Conservation (phyloP, 306 rosid genomes). For the Elaeagnus macrophylla region DNA sequence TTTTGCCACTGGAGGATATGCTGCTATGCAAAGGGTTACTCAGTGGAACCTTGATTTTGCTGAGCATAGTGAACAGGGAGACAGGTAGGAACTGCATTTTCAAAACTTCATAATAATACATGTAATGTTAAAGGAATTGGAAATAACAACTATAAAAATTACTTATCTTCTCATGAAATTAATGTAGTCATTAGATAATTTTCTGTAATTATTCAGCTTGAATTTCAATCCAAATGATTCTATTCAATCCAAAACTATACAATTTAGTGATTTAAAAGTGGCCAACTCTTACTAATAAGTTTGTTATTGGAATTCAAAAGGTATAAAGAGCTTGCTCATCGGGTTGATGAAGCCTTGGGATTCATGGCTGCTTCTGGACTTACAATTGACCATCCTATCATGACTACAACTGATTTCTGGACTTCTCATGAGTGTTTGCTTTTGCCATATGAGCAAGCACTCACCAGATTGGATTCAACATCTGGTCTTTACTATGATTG, state of each 20-base stretch:
- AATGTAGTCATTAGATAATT: no score
- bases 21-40: slow-evolving; percentile 68
- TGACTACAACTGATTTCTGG: slow-evolving; percentile 71
- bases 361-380: slow-evolving; percentile 76
- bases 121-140: no score
- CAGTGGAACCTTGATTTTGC: slow-evolving; percentile 76
- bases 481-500: slow-evolving; percentile 64
- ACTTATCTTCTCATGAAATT: no score
- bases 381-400: slow-evolving; percentile 54
- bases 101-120: background rate
- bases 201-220: no score
- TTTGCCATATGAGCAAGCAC: slow-evolving; percentile 64
- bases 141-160: no score
- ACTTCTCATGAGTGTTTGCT: slow-evolving; percentile 74
- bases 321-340: slow-evolving; percentile 56
- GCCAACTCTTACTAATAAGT: no score
- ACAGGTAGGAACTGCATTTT: slow-evolving; percentile 32
- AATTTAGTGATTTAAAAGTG: no score
- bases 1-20: slow-evolving; percentile 76
- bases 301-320: slow-evolving; percentile 20
- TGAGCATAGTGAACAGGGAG: slow-evolving; percentile 64
- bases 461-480: slow-evolving; percentile 64
- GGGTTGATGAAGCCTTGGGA: slow-evolving; percentile 69
- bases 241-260: no score
- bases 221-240: no score